Evolutionary conservation across 2,329 filamentous ascomycete genomes (phyloP).

Genomic region (Periconia sp.): DNA sequence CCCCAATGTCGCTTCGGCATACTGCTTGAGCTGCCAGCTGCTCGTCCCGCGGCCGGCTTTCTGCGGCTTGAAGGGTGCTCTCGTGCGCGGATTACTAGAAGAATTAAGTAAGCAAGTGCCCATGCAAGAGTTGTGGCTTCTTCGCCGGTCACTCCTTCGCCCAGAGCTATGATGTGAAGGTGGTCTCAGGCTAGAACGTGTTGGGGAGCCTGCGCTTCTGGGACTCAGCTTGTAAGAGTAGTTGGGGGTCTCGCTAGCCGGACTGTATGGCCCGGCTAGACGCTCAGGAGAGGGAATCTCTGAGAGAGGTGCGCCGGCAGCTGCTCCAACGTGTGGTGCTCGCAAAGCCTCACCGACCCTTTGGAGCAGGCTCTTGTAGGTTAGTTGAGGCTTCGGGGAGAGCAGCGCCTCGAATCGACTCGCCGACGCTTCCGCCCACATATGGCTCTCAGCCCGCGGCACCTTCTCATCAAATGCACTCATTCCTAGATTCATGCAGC

Average conservation of each 20-base stretch:
- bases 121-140: slow-evolving; percentile 24
- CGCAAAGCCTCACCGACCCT: slow-evolving; percentile 35
- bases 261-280: slow-evolving; percentile 7
- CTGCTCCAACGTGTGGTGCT: slow-evolving; percentile 16
- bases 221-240: slow-evolving; percentile 36
- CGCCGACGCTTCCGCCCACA: slow-evolving; percentile 17
- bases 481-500: slow-evolving; percentile 41
- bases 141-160: slow-evolving; percentile 10
- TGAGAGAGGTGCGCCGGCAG: slow-evolving; percentile 1
- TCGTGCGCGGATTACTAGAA: slow-evolving; percentile 80
- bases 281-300: not conserved
- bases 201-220: slow-evolving; percentile 15
- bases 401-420: slow-evolving; percentile 16
- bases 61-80: slow-evolving; percentile 90
- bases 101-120: slow-evolving; percentile 42
- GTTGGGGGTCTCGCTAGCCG: slow-evolving; percentile 42
- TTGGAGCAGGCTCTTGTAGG: slow-evolving; percentile 42
- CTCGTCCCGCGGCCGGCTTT: slow-evolving; percentile 83
- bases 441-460: slow-evolving; percentile 11
- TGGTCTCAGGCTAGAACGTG: slow-evolving; percentile 2
- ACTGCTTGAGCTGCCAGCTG: slow-evolving; percentile 94
- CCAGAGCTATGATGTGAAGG: too few relatives aligned
- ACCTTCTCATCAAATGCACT: slow-evolving; percentile 17
- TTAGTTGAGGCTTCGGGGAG: slow-evolving; percentile 27
- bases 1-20: slow-evolving; percentile 95